These are phyloP conservation scores for Starmerella khaoyaiensis DNA, from an alignment of 805 yeast genomes.

Conservation along the genomic window DNA sequence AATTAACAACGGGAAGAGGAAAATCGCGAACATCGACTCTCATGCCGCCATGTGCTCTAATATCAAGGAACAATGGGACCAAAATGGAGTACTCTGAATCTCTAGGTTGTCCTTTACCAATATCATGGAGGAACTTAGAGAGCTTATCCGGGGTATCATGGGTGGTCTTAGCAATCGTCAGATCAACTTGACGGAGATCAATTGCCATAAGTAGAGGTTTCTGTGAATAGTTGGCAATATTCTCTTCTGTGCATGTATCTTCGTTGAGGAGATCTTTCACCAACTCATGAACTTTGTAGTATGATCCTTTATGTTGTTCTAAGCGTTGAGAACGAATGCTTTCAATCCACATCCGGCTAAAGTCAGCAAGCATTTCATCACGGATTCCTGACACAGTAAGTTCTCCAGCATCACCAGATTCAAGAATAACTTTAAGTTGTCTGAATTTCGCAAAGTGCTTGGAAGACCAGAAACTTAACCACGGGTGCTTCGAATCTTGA, in stretches of 20 bases:
- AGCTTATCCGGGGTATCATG: conserved; percentile 39
- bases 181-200: conserved; percentile 37
- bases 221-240: conserved; percentile 36
- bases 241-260: conserved; percentile 34
- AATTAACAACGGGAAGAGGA: conserved; percentile 67
- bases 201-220: conserved; percentile 44
- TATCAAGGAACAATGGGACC: conserved; percentile 48
- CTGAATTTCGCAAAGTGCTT: conserved; percentile 14
- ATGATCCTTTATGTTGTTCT: conserved; percentile 27
- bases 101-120: conserved; percentile 74
- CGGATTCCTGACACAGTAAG: conserved; percentile 27
- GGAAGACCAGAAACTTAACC: conserved; percentile 21
- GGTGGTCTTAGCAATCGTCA: conserved; percentile 39
- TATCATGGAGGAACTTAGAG: conserved; percentile 48
- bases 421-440: conserved; percentile 9
- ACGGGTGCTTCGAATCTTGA: conserved; percentile 9
- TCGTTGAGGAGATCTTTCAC: conserved; percentile 24
- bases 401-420: conserved; percentile 4
- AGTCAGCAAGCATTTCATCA: conserved; percentile 33
- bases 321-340: conserved; percentile 35
- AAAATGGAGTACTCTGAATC: conserved; percentile 55
- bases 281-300: conserved; percentile 29
- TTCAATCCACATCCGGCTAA: conserved; percentile 59
- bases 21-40: conserved; percentile 48
- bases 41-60: conserved; percentile 21